phyloP scores from a whole-genome alignment of 2,329 filamentous ascomycete species.

The Periconia sp. region DNA sequence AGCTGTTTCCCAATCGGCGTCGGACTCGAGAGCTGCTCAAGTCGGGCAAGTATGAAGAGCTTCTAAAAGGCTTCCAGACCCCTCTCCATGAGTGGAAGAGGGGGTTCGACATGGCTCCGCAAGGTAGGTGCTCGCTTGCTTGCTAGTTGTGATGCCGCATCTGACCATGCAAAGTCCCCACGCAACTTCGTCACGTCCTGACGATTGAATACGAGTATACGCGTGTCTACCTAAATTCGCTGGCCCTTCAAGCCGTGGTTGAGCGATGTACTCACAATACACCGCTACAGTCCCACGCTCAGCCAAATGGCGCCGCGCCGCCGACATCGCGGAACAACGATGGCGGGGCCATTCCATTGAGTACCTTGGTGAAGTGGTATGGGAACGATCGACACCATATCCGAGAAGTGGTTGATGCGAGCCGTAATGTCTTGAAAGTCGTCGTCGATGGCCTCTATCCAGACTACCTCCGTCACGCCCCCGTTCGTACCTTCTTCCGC shows the following conservation, averaged over 20 bases:
- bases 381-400: conserved; percentile 68
- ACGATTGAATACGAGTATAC: conserved; percentile 96
- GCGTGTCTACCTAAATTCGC: conserved; percentile 90
- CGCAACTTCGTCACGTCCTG: conserved; percentile 74
- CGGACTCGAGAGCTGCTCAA: conserved; percentile 90
- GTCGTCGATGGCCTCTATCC: conserved; percentile 79
- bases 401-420: conserved; percentile 75
- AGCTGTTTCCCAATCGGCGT: conserved; percentile 84
- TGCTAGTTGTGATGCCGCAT: conserved; percentile 7
- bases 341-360: conserved; percentile 53
- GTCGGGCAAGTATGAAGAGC: conserved; percentile 79
- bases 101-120: conserved; percentile 77
- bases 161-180: conserved; percentile 54
- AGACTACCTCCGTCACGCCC: conserved; percentile 80
- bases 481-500: conserved; percentile 83
- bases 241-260: conserved; percentile 92
- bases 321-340: conserved; percentile 21
- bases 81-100: conserved; percentile 79
- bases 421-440: conserved; percentile 75
- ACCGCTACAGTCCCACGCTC: conserved; percentile 42
- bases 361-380: conserved; percentile 57
- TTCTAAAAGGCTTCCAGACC: conserved; percentile 81
- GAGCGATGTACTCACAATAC: conserved; percentile 86
- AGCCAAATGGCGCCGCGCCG: conserved; percentile 30
- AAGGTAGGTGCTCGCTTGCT: conserved; percentile 43